Conservation (phyloP, 371 early-diverging fungal genomes). For the Zancudomyces culisetae region DNA sequence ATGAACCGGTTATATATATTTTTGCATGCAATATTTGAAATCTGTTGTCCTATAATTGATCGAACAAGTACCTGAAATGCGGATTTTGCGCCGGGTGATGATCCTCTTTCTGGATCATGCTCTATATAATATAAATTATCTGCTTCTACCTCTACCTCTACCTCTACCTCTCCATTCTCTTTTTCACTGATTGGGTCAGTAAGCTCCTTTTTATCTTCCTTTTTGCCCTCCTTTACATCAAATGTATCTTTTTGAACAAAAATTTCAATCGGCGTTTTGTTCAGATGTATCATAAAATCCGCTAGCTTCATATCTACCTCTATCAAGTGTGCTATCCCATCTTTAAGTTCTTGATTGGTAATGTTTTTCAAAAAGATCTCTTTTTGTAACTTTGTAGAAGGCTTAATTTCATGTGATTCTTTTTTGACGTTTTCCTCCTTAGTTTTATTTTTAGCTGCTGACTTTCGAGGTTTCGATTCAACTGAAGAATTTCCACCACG, state of each 20-base stretch:
- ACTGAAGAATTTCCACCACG: too few species aligned
- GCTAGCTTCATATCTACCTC: constrained; percentile 11
- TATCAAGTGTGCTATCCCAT: background rate
- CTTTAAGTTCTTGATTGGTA: background rate
- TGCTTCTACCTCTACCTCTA: too few species aligned
- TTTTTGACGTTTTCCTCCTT: too few species aligned
- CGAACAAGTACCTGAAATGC: constrained; percentile 15
- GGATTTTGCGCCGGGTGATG: background rate
- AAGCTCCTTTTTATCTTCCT: background rate
- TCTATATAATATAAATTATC: too few species aligned
- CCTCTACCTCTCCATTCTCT: too few species aligned
- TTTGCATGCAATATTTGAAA: constrained; percentile 35
- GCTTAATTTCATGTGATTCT: background rate
- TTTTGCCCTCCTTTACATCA: constrained; percentile 3
- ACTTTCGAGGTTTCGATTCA: too few species aligned
- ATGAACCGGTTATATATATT: constrained; percentile 30
- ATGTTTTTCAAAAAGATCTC: background rate
- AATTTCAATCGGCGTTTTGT: constrained; percentile 6
- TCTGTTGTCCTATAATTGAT: constrained; percentile 36
- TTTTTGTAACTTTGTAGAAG: background rate
- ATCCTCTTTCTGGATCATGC: background rate
- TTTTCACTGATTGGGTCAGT: too few species aligned
- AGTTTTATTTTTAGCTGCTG: too few species aligned
- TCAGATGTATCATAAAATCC: constrained; percentile 8
- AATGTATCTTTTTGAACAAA: background rate